phyloP scores from a whole-genome alignment of 106 monocot species.

The Platanthera guangdongensis region DNA sequence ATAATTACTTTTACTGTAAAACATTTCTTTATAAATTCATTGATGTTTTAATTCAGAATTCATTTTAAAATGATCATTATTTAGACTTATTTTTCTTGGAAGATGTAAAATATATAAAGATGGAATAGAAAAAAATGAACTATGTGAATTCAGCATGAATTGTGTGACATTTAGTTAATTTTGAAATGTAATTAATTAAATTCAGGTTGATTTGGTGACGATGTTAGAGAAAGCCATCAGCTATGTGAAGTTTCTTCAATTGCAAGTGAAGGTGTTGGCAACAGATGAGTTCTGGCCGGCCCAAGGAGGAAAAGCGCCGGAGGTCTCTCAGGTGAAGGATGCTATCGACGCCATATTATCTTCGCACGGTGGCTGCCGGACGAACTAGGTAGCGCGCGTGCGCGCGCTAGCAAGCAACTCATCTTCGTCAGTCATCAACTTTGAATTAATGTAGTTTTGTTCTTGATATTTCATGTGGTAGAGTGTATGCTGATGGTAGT shows the following conservation, averaged over 20 bases:
- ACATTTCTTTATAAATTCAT: too few relatives aligned
- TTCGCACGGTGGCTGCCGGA: constrained; percentile 22
- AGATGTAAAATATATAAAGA: too few relatives aligned
- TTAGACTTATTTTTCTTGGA: too few relatives aligned
- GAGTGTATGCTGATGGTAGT: too few relatives aligned
- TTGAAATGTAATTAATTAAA: not conserved
- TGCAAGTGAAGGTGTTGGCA: constrained; percentile 89
- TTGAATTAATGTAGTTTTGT: too few relatives aligned
- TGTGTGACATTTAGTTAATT: not conserved
- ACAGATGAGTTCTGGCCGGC: constrained; percentile 92
- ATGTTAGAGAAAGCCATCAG: constrained; percentile 95
- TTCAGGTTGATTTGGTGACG: constrained; percentile 90
- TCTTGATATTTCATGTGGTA: too few relatives aligned
- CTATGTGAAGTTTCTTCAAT: constrained; percentile 94
- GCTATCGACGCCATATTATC: constrained; percentile 82
- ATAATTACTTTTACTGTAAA: too few relatives aligned
- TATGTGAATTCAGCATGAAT: not conserved
- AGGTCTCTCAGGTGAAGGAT: constrained; percentile 77
- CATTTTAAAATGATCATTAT: too few relatives aligned
- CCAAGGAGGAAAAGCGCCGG: constrained; percentile 76
- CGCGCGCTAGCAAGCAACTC: not conserved
- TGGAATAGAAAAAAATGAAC: not conserved
- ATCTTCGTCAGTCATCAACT: too few relatives aligned
- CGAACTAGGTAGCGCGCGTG: constrained; percentile 7
- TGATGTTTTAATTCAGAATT: too few relatives aligned